Conservation (phyloP, 192 early-diverging fungal species). For the Polychytrium aggregatum region DNA sequence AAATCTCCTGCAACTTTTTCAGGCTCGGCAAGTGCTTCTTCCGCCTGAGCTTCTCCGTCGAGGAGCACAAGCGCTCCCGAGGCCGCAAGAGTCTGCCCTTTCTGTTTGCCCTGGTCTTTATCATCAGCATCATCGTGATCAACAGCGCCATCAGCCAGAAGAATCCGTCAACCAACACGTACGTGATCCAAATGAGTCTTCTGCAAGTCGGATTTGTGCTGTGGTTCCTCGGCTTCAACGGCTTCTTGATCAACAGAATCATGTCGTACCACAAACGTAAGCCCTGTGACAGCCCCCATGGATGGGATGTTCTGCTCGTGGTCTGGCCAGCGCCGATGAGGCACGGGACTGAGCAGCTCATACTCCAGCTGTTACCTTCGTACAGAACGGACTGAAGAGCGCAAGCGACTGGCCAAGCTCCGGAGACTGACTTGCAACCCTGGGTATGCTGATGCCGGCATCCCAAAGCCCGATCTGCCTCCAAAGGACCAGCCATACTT, state of each 20-base stretch:
- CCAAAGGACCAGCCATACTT: too few species aligned
- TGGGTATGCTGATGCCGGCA: too few species aligned
- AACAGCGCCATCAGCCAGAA: conserved; percentile 5
- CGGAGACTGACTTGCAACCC: too few species aligned
- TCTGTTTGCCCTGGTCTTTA: conserved; percentile 1
- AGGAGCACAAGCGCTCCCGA: too few species aligned
- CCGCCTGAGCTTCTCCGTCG: too few species aligned
- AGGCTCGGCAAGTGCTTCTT: too few species aligned
- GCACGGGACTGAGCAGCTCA: neutral
- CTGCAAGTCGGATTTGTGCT: conserved; percentile 14
- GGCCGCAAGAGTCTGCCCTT: conserved; percentile 2
- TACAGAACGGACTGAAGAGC: neutral
- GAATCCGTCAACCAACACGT: too few species aligned
- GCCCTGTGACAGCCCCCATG: conserved; percentile 4
- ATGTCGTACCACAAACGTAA: conserved; percentile 12
- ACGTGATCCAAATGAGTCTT: too few species aligned
- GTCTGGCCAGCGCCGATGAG: conserved; percentile 3
- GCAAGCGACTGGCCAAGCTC: neutral
- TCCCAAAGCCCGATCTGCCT: too few species aligned
- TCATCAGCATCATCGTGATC: conserved; percentile 10
- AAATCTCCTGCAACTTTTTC: too few species aligned
- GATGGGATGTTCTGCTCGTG: conserved; percentile 9
- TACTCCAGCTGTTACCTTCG: neutral
- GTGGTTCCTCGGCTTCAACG: conserved; percentile 12
- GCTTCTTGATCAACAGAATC: conserved; percentile 10